Base-by-base conservation (phyloP, 495 filamentous ascomycete genomes). In the Penicillium cosmopolitanum region DNA sequence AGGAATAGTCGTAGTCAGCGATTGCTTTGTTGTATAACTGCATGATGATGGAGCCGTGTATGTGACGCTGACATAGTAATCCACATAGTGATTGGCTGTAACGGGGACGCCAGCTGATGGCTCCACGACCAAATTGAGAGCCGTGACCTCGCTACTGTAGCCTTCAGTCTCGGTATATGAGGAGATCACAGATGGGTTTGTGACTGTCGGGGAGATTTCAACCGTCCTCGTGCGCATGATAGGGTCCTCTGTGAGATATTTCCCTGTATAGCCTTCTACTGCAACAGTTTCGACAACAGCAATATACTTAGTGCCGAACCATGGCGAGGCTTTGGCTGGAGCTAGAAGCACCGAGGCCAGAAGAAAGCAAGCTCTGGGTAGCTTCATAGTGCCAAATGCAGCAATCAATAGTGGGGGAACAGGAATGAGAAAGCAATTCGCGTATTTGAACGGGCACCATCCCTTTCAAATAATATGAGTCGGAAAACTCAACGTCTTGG, bases 31-130 rank as follows among this genome's bases (percentile, higher is more conserved):
- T 28, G 62, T 64, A 28, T 53, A 61, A 11, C 56, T 58, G 60
- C 72, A 71, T 23, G 66, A 63, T 3, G 70, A 33, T 1, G 68
- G 67, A 1, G 76, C 73, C 10, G 70, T 73, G 51, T 62, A 72
- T 25, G 64, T 60, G 21, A 74, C 31, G 15, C 59, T 55, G 18
- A 69, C 62, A 31, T 65, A 68, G 53, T 72, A 71, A 25, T 62
- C 19, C 25, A 43, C 21, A n/a, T 50, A 57, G 25, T 21, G 34
- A 50, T 64, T 31, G 25, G 25, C 54, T 4, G 66, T 73, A 36
- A 48, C 61, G 15, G 38, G 40, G 23, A 58, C 52, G 36, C 55
- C 64, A 43, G 60, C 62, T 11, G 57, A 51, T 1, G 62, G 57
- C 3, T 46, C 62, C 0, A 64, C 54, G 38, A 64, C 57, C 13